These are phyloP conservation scores for Heritiera fomes DNA, from an alignment of 345 rosid species.

Conservation along the genomic window DNA sequence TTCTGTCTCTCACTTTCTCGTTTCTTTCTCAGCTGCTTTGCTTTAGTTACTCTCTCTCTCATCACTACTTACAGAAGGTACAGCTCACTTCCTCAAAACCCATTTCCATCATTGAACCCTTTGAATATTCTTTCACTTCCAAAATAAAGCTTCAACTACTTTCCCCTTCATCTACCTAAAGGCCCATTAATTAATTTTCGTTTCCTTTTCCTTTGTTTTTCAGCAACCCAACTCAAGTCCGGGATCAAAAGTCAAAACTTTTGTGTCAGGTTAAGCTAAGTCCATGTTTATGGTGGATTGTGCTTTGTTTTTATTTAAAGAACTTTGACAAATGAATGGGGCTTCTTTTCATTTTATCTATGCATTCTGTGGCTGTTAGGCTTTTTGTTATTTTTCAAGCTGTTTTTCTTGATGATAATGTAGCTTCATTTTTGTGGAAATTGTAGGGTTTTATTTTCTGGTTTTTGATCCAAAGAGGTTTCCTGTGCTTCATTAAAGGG, in stretches of 20 bases:
- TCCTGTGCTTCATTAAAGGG: conserved; percentile 8
- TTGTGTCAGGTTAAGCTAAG: conserved; percentile 9
- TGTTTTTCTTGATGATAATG: conserved; percentile 28
- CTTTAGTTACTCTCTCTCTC: conserved; percentile 13
- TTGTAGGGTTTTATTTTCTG: conserved; percentile 28
- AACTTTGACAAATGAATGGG: neutral
- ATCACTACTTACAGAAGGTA: neutral
- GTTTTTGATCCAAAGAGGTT: conserved; percentile 15
- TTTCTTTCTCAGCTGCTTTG: neutral
- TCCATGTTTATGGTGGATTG: conserved; percentile 1
- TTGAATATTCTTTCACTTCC: neutral
- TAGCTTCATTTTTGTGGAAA: conserved; percentile 19
- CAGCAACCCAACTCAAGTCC: conserved; percentile 3
- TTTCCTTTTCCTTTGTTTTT: neutral
- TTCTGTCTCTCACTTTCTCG: conserved; percentile 4
- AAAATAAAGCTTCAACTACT: neutral
- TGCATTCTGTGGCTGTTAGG: neutral
- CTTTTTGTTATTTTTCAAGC: neutral
- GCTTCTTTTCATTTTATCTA: neutral
- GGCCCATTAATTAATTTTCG: neutral
- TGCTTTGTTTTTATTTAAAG: neutral
- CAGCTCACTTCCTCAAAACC: conserved; percentile 15
- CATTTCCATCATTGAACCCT: neutral
- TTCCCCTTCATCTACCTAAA: neutral
- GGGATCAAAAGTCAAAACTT: conserved; percentile 4